Evolutionary conservation across 768 basidiomycete species (phyloP), one percentile per base, ranked within the genome.

Genomic region (Hypholoma fasciculare): DNA sequence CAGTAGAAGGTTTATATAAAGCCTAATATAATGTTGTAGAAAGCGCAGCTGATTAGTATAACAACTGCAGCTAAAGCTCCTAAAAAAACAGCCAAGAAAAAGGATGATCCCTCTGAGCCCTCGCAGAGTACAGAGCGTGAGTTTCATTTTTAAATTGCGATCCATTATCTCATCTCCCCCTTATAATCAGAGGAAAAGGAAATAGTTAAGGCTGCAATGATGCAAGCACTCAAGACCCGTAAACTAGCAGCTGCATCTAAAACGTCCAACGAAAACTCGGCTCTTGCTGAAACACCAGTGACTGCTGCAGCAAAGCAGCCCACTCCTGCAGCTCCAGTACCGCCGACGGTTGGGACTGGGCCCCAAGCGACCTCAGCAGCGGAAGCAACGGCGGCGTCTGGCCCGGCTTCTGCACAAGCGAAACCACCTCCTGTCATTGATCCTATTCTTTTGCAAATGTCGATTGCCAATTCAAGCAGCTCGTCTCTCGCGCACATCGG

Each of bases 21-120:
- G 8, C 17, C 17, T 49, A 49, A 7, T 16, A 11, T 49, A 49
- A 23, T 34, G 23, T 49, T 30, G 27, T 48, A n/a, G 27, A 49
- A 27, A n/a, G 3, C 9, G 13, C 9, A 14, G 8, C 23, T 30
- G 16, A 53, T 23, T 16, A 27, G 13, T 26, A 20, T n/a, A 46
- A 23, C 36, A 17, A 56, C 13, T 47, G 34, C 20, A 38, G 56
- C 27, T 36, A 57, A 57, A 51, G 36, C 56, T 14, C 49, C 56
- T 19, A 50, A 61, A 42, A 57, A 53, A 17, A 44, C 43, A 5
- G 42, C 39, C 9, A 49, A 40, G 50, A 47, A 58, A 26, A 37
- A 52, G 30, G 9, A 20, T 7, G 27, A 17, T 19, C 19, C 2
- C 26, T 23, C 44, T 16, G 54, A 37, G 27, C 36, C 43, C 1